These are phyloP conservation scores for Hypericum androsaemum DNA, from an alignment of 345 rosid species.

Conservation along the genomic window DNA sequence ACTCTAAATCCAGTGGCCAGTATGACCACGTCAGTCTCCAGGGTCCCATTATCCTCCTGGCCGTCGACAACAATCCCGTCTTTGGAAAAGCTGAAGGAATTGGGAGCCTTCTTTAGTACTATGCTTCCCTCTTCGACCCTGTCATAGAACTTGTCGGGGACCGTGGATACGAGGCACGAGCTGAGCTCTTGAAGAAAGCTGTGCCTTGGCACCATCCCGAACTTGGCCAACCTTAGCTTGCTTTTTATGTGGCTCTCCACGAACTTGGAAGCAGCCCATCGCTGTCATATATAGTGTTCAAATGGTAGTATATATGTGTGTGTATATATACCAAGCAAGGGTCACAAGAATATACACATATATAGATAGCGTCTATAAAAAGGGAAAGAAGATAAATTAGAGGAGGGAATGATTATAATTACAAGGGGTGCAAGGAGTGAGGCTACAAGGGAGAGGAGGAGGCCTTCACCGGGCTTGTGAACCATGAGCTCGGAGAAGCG, in stretches of 20 bases:
- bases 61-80: constrained; percentile 22
- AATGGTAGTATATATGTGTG: background rate
- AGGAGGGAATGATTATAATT: background rate
- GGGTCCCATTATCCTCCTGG: background rate
- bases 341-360: no score
- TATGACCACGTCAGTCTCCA: constrained; percentile 27
- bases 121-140: constrained; percentile 39
- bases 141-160: constrained; percentile 25
- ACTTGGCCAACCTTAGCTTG: constrained; percentile 24
- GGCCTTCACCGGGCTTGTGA: constrained; percentile 45
- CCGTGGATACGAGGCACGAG: constrained; percentile 17
- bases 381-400: background rate
- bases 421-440: constrained; percentile 34
- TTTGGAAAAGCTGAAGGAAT: constrained; percentile 20
- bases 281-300: constrained; percentile 11
- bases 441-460: constrained; percentile 23
- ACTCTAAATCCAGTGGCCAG: constrained; percentile 34
- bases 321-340: no score
- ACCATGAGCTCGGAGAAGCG: constrained; percentile 38
- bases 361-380: background rate
- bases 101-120: constrained; percentile 28
- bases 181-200: constrained; percentile 21
- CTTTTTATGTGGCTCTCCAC: constrained; percentile 23
- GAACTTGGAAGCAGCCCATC: constrained; percentile 27
- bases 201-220: constrained; percentile 36